Conservation (phyloP, 1,284 basidiomycete genomes). For the Somion occarium region DNA sequence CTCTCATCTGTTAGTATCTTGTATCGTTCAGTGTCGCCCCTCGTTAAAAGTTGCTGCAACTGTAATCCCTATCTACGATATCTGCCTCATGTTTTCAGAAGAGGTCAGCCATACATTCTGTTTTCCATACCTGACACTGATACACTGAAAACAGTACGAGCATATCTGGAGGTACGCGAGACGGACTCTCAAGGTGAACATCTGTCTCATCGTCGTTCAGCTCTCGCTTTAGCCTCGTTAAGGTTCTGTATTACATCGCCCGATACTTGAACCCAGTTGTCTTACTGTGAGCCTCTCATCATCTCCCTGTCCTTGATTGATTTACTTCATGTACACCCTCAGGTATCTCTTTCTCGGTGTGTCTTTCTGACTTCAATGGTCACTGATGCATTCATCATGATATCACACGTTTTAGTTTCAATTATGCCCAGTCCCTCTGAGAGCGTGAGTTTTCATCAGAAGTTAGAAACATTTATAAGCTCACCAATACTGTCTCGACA, state of each 20-base stretch:
- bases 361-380: too few species aligned
- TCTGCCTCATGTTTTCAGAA: neutral
- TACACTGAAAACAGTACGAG: neutral
- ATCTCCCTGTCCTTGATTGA: too few species aligned
- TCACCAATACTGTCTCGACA: too few species aligned
- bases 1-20: too few species aligned
- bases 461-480: too few species aligned
- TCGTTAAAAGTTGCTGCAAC: too few species aligned
- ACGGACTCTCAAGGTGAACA: too few species aligned
- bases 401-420: neutral
- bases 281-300: neutral
- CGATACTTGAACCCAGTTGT: neutral
- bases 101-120: neutral
- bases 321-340: too few species aligned
- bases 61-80: neutral
- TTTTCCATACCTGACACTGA: neutral
- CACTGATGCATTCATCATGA: too few species aligned
- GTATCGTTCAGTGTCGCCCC: too few species aligned
- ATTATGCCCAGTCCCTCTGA: neutral
- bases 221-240: neutral
- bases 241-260: neutral
- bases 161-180: neutral
- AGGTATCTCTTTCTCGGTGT: too few species aligned
- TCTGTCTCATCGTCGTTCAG: neutral
- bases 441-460: too few species aligned